Evolutionary conservation across 1,284 basidiomycete species (phyloP), one percentile per base, ranked within the genome.

Genomic region (Lignosus rhinocerotis): DNA sequence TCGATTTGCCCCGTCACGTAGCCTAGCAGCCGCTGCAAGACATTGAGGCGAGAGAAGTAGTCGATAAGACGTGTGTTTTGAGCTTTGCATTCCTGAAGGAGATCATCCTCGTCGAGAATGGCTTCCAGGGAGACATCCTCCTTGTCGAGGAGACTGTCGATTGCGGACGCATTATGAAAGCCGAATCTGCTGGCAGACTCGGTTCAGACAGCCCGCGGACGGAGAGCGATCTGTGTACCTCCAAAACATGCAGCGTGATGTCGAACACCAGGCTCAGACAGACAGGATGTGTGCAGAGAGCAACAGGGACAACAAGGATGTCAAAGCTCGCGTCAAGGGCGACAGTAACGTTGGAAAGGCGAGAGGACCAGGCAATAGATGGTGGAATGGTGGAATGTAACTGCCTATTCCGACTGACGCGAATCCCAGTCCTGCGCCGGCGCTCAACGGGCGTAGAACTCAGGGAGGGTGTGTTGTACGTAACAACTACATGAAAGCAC

Each of bases 31-130:
- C 86, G 82, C 73, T 92, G 87, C 57, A 95, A 75, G 42, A 94
- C 88, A 71, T 93, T 88, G 56, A 87, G 81, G 63, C 90, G 83
- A 66, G 87, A 86, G 64, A 95, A 90, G 72, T 93, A 95, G 71
- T 92, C 88, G 65, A 93, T 88, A 48, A 95, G 85, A 65, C 93
- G 81, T 38, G 90, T 89, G 72, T 98, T 98, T 74, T 96, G 94
- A 4, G 92, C 83, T 76, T 98, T 98, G 83, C 94, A 95, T 74
- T 98, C 96, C 73, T 94, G 92, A 52, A 98, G 78, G 55, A 98
- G 80, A 73, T 98, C 95, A 72, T 94, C 92, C 76, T 98, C 94
- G 77, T 97, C 94, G 57, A 98, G 80, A 58, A 98, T 87, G 51
- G 94, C 90, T 75, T 98, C 95, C 50, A 98, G 81, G 41, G 86